Base-by-base conservation (phyloP, 106 monocot species). In the Gastrodia elata region DNA sequence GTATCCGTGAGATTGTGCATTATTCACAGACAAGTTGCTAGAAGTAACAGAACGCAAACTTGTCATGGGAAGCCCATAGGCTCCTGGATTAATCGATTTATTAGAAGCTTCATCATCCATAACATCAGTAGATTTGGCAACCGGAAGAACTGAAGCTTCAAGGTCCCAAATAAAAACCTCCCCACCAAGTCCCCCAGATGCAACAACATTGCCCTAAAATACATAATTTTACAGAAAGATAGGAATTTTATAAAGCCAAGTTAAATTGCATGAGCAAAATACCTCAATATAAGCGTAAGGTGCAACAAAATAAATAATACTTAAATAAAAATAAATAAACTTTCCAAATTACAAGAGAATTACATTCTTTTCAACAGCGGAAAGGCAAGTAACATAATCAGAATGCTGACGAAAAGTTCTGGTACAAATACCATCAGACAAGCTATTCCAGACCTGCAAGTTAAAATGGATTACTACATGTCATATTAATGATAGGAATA, bases 121-220 rank as follows among this genome's bases (percentile, higher is more conserved):
- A 74, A 82, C 2, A 74, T 98, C 97, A 68, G 71, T 73, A 80
- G 97, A 83, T 64, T 88, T 93, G 57, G 74, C 65, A 38, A 88
- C 68, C 57, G 93, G 97, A 77, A 58, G 46, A 84, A 83, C 75
- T 75, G 97, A 83, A 25, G 93, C 88, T 77, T 98, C 97, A 80
- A 98, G 80, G 75, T 98, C 97, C 97, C 97, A 98, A 75, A 98
- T 85, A 77, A 93, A 93, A 46, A 98, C 97, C 73, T 98, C 97
- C 49, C 97, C 97, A 76, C 93, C 93, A 74, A 98, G 90, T 13
- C 90, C 97, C 39, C 91, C 97, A 38, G 97, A 98, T 48, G 97
- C 90, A 77, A 98, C 85, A 78, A 93, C 85, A 83, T 98, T 93
- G 80, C 83, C 88, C 97, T 98, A 84, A 79, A 83, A 82, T 79